Base-by-base conservation (phyloP, 1,284 basidiomycete species). In the Tylopilus microsporus region DNA sequence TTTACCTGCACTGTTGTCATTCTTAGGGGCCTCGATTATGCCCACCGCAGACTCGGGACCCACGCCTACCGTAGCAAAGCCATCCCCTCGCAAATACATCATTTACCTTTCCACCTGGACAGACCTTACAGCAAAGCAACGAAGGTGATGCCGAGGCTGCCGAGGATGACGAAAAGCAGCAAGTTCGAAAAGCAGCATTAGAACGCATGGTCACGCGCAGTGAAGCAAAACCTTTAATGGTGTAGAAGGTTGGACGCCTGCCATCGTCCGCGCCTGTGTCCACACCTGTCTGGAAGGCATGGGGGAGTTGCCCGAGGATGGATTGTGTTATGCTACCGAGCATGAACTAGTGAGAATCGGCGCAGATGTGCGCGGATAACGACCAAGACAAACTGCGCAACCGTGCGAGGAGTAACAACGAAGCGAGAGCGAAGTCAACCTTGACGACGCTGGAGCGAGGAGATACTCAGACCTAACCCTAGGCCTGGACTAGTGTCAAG, bases 121-220 rank as follows among this genome's bases (percentile, higher is more conserved):
- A 61, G 18, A 61, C 64, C 13, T 56, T 59, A 4, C 60, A 55
- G n/a, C 63, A 65, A 19, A 67, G 55, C 8, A 68, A 71, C 15
- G 74, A 71, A 16, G 74, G 65, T 5, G 69, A 74, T 8, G 59
- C 73, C 19, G 76, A 80, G 56, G 77, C 76, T 42, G 78, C 75
- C 53, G 69, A 75, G 46, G 77, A 79, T 47, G 80, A 83, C 58
- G 82, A 82, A 62, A 76, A 79, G 43, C 79, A 84, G 45, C 82
- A 82, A 30, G 77, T 88, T 30, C 74, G 88, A 15, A 78, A 82
- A 48, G 79, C 82, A 3, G 87, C 87, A 15, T 71, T 91, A 15
- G 89, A 92, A 69, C 83, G 91, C 53, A 89, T 91, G 86, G 77
- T 91, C 53, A 83, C 79, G n/a, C 68, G 91, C 19, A 84, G 80